Percentiles rank a stretch among this genome's conserved stretches.
These are phyloP conservation scores for Panaeolus papilionaceus DNA, from an alignment of 768 basidiomycete species.

Conservation along the genomic window DNA sequence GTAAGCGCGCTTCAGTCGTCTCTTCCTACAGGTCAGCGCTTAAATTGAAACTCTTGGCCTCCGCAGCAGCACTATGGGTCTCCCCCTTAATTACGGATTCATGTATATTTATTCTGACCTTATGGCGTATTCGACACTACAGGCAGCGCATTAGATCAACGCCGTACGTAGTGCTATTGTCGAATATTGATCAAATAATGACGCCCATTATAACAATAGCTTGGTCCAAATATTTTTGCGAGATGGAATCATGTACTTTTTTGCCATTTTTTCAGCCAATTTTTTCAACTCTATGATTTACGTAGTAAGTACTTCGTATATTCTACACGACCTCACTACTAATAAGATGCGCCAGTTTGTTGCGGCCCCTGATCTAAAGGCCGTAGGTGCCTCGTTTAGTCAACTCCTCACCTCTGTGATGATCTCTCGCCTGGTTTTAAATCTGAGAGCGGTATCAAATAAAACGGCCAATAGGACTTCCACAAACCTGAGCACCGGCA, in stretches of 20 bases:
- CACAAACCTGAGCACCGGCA: neutral
- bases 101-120: conserved; percentile 28
- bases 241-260: conserved; percentile 19
- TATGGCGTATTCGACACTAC: conserved; percentile 25
- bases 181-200: neutral
- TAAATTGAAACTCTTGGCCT: neutral
- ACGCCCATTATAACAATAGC: neutral
- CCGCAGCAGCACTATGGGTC: conserved; percentile 33
- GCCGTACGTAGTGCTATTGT: conserved; percentile 20
- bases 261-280: conserved; percentile 10
- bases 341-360: neutral
- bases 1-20: neutral
- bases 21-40: neutral
- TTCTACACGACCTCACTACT: neutral
- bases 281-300: conserved; percentile 17
- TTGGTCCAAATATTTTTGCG: conserved; percentile 19
- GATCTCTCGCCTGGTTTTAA: conserved; percentile 20
- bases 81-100: conserved; percentile 30
- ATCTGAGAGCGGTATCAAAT: conserved; percentile 8
- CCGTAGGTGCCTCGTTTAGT: conserved; percentile 21
- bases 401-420: conserved; percentile 18
- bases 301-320: conserved; percentile 14
- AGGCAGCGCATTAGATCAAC: conserved; percentile 15
- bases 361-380: neutral
- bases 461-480: neutral